Evolutionary conservation across 2,329 filamentous ascomycete genomes (phyloP).

Genomic region (Phialophora tarda): DNA sequence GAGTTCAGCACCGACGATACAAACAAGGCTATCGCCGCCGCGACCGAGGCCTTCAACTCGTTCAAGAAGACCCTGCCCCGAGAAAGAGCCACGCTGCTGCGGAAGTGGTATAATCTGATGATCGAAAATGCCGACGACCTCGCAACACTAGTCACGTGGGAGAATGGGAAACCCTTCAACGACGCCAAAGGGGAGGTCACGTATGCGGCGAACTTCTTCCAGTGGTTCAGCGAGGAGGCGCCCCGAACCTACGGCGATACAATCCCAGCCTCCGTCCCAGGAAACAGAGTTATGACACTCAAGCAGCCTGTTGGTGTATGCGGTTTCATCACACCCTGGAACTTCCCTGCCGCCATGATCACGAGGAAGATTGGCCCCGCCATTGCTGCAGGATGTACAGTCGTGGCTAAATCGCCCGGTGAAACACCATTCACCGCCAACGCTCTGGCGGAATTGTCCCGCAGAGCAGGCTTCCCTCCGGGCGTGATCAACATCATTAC

Average conservation of each 20-base stretch:
- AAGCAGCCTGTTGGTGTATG: slow-evolving; percentile 72
- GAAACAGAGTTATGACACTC: slow-evolving; percentile 66
- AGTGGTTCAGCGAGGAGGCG: slow-evolving; percentile 69
- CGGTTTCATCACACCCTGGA: slow-evolving; percentile 71
- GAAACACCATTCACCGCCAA: slow-evolving; percentile 93
- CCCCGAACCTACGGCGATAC: slow-evolving; percentile 64
- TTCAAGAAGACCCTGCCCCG: slow-evolving; percentile 67
- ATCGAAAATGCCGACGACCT: slow-evolving; percentile 69
- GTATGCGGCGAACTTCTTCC: slow-evolving; percentile 66
- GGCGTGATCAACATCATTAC: slow-evolving; percentile 92
- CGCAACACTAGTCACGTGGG: slow-evolving; percentile 69
- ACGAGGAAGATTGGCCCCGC: slow-evolving; percentile 60
- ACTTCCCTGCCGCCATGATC: slow-evolving; percentile 64
- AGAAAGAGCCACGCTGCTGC: slow-evolving; percentile 65
- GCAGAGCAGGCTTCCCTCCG: slow-evolving; percentile 84
- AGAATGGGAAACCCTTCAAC: slow-evolving; percentile 70
- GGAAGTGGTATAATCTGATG: slow-evolving; percentile 72
- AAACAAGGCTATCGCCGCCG: slow-evolving; percentile 81
- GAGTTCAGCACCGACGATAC: slow-evolving; percentile 80
- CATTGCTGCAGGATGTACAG: slow-evolving; percentile 92
- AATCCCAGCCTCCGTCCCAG: slow-evolving; percentile 63
- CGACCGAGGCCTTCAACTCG: slow-evolving; percentile 69
- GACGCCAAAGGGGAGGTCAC: slow-evolving; percentile 65
- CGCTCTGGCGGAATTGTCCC: slow-evolving; percentile 82
- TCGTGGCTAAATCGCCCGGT: slow-evolving; percentile 86